Conservation (phyloP, 345 rosid genomes). For the Salix koriyanagi region DNA sequence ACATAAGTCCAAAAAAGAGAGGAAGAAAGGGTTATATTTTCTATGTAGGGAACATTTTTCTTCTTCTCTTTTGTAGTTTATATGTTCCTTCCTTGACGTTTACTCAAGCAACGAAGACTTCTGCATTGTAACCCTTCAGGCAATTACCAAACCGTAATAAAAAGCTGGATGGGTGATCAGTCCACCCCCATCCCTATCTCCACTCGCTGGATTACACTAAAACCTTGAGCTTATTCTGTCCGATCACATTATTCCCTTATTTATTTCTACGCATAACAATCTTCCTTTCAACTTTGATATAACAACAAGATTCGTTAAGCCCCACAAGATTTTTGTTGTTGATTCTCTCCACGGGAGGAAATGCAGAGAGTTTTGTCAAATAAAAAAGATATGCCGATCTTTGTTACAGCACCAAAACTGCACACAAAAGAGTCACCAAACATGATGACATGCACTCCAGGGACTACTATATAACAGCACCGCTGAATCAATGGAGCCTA, state of each 20-base stretch:
- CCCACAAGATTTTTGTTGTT: no score
- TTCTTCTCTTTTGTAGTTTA: neutral
- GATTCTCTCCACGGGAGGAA: no score
- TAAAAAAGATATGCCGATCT: neutral
- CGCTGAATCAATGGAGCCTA: neutral
- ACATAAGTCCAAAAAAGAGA: slow-evolving; percentile 19
- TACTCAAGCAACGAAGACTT: slow-evolving; percentile 6
- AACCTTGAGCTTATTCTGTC: neutral
- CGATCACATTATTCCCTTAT: neutral
- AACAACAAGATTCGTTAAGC: neutral
- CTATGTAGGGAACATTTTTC: neutral
- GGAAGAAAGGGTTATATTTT: neutral
- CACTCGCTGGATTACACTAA: neutral
- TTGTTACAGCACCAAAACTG: neutral
- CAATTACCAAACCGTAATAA: neutral
- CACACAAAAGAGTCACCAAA: neutral
- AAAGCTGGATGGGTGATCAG: neutral
- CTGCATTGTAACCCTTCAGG: neutral
- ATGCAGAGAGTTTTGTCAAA: neutral
- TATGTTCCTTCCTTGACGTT: slow-evolving; percentile 15
- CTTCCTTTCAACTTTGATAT: neutral
- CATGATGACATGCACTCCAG: neutral
- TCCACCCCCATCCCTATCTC: neutral
- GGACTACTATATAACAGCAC: neutral
- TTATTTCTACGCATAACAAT: no score